Evolutionary conservation across 148 eudicot genomes (phyloP), one percentile per base, ranked within the genome.

Genomic region (Persicaria tinctoria): DNA sequence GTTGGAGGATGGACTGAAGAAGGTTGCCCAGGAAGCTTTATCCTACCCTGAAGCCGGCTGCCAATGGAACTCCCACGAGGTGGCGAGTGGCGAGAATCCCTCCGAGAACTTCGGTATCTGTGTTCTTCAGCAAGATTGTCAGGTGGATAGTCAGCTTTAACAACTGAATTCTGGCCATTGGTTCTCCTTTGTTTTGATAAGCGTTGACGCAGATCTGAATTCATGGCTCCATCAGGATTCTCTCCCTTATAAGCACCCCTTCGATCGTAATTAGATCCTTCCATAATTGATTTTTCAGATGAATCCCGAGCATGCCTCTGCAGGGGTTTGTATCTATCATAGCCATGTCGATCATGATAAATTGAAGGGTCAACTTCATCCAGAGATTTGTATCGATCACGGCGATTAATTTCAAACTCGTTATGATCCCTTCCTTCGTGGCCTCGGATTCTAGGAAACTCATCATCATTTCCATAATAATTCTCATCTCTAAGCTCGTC

Each of bases 31-130:
- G 93, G 93, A 80, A 90, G 84, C 76, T 82, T 87, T 80, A 94
- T 88, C 78, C 98, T 87, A 64, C 96, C 98, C 38, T 89, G 88
- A 59, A 94, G 89, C 46, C 98, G 96, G 75, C 86, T 78, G 76
- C 90, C 76, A 55, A 84, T 70, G n/a, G 87, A 62, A 76, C 84
- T 79, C 74, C 85, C 96, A 16, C 60, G 88, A 49, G 76, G 44
- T 5, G 87, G 82, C 46, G 87, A 73, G 73, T 79, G 77, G 66
- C 79, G 84, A 3, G 77, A 57, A n/a, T 87, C 93, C 82, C 90
- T 85, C 51, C 79, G 83, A 51, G 84, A 72, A 73, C 80, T 81
- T 69, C 78, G 73, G 80, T 88, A 73, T 72, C 83, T 73, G 64
- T 79, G 84, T 20, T 90, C 87, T 64, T 84, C 87, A n/a, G 38